These are phyloP conservation scores for Kurtzmaniella fragi DNA, from an alignment of 805 yeast genomes.

Conservation along the genomic window DNA sequence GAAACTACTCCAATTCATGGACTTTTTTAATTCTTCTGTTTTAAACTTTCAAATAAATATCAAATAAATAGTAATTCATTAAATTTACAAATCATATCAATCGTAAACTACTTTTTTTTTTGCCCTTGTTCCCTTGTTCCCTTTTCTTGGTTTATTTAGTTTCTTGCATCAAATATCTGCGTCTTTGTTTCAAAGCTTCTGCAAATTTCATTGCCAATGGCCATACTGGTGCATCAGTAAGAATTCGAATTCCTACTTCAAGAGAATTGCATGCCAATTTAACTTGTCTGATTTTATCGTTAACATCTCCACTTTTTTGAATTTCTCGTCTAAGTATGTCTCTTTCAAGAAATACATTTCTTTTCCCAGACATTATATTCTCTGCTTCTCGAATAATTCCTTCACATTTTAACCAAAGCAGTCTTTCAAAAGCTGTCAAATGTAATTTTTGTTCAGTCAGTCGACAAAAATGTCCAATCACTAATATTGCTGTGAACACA, in stretches of 20 bases:
- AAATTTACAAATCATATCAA: too few species aligned
- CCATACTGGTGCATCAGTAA: constrained; percentile 87
- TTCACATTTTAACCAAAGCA: constrained; percentile 65
- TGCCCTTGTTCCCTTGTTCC: not conserved
- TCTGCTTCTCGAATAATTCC: constrained; percentile 57
- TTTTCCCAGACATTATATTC: constrained; percentile 36
- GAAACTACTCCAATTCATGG: too few species aligned
- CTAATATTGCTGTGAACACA: constrained; percentile 55
- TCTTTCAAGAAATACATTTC: constrained; percentile 6
- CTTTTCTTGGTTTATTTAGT: not conserved
- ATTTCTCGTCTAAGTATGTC: constrained; percentile 6
- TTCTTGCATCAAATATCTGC: constrained; percentile 9
- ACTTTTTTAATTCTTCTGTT: too few species aligned
- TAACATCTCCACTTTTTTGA: constrained; percentile 4
- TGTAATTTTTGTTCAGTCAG: constrained; percentile 39
- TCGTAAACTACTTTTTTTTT: too few species aligned
- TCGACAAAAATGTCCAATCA: constrained; percentile 59
- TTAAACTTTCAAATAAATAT: too few species aligned
- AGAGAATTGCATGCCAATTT: constrained; percentile 37
- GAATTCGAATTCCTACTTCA: constrained; percentile 66
- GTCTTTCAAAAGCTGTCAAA: constrained; percentile 48
- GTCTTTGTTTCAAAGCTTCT: constrained; percentile 66
- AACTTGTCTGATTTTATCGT: not conserved
- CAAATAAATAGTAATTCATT: too few species aligned
- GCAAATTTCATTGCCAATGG: constrained; percentile 77